phyloP scores from a whole-genome alignment of 2,329 filamentous ascomycete genomes.

The Aspergillus fumigatus region DNA sequence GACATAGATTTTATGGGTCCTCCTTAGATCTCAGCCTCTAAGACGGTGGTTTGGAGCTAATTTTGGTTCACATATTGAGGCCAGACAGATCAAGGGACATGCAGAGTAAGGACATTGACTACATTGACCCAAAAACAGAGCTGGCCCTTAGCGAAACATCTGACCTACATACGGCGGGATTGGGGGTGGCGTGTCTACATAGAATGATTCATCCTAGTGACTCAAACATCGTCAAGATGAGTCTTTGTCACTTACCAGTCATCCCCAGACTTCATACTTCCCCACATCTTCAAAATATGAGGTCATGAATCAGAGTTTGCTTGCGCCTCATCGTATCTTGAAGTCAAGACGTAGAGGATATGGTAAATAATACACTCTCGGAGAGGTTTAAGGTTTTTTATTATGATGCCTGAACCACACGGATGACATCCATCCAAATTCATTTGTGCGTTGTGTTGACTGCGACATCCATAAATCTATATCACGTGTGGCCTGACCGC shows the following conservation, averaged over 20 bases:
- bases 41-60: not conserved
- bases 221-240: not conserved
- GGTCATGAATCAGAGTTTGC: not conserved
- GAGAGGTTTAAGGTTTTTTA: not conserved
- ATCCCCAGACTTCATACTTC: not conserved
- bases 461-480: not conserved
- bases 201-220: not conserved
- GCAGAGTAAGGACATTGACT: not conserved
- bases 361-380: not conserved
- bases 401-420: not conserved
- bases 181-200: not conserved
- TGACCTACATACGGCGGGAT: too few relatives aligned
- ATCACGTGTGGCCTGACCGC: conserved; percentile 1
- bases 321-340: not conserved
- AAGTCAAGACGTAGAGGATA: not conserved
- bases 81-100: not conserved
- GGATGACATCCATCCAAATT: not conserved
- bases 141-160: not conserved
- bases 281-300: not conserved
- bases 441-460: not conserved
- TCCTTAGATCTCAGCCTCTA: not conserved
- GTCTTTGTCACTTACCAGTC: not conserved
- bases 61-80: not conserved
- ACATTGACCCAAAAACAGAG: not conserved
- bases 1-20: not conserved